Base-by-base conservation (phyloP, 2,329 filamentous ascomycete species). In the Pseudogymnoascus sp. region DNA sequence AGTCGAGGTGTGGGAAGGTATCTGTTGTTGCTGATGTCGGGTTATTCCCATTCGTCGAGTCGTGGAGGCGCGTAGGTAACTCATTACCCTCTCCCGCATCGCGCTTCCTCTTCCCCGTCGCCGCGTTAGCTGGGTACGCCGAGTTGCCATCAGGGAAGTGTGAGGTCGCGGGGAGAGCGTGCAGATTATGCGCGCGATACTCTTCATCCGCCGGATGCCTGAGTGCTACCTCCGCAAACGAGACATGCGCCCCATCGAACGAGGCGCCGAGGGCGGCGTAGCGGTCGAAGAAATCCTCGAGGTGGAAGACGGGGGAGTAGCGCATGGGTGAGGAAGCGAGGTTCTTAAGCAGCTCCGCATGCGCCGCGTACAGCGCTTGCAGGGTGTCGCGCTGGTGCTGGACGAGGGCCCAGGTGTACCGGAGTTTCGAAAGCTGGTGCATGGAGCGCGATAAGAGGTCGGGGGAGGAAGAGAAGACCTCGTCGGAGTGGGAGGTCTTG, bases 201-300 rank as follows among this genome's bases (percentile, higher is more conserved):
- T 40, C 37, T 1, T 40, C 37, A 16, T 40, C 37, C 5, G 37
- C 37, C 6, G 37, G 37, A 40, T 40, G 37, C n/a, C 37, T n/a
- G 5, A 40, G 3, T 14, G 81, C 75, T 1, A 88, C 81, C 69
- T 93, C 89, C 1, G 83, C 77, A 62, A 95, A 83, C 14, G 83
- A 87, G 39, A 93, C 79, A 70, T 92, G 89, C 1, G 89, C 86
- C 1, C 88, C 85, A 69, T 95, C 90, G 63, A 95, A 90, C 4
- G 78, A 77, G 0, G 81, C 80, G 1, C 79, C 78, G 51, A 86
- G 79, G 64, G 81, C 83, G 0, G 78, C 76, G 65, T 96, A 96
- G 29, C 91, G 82, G 69, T 95, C 90, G 69, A 95, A 93, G 74
- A 96, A 96, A 71, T 95, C 90, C 67, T 95, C 91, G 12, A 93